Evolutionary conservation across 2,329 filamentous ascomycete genomes (phyloP).

Genomic region (Verticillium klebahnii): DNA sequence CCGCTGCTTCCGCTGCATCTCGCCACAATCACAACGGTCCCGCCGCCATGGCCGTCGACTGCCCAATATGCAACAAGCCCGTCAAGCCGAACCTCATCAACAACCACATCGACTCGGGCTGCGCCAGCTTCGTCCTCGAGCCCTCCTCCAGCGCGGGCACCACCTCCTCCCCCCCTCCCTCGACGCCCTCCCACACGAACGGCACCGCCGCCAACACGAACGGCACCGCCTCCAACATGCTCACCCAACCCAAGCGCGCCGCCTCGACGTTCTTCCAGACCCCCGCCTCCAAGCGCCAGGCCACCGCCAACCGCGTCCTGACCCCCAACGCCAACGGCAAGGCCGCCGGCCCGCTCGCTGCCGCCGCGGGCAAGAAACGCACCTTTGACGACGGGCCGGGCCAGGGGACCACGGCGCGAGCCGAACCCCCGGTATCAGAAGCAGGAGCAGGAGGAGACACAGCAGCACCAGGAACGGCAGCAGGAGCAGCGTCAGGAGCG

Average conservation of each 20-base stretch:
- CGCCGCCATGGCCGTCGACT: constrained; percentile 50
- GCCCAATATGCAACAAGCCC: constrained; percentile 73
- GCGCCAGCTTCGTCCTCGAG: constrained; percentile 62
- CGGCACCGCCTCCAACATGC: constrained; percentile 22
- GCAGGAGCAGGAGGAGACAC: constrained; percentile 8
- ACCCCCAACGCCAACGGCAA: constrained; percentile 3
- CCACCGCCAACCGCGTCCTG: constrained; percentile 15
- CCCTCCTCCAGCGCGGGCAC: constrained; percentile 17
- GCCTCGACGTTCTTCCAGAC: constrained; percentile 56
- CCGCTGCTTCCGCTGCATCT: background rate
- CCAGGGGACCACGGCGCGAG: background rate
- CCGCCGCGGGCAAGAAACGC: background rate
- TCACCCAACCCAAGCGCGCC: constrained; percentile 48
- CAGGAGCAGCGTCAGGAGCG: background rate
- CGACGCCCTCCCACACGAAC: constrained; percentile 18
- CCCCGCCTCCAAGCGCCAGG: constrained; percentile 52
- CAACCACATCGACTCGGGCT: constrained; percentile 82
- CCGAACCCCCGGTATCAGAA: background rate
- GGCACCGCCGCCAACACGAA: constrained; percentile 16
- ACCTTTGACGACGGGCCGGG: background rate
- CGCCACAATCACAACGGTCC: background rate
- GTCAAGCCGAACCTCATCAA: constrained; percentile 78
- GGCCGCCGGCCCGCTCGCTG: constrained; percentile 2
- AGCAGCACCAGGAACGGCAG: constrained; percentile 5
- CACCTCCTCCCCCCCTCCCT: constrained; percentile 20